These are phyloP conservation scores for Trichoderma oligosporum DNA, from an alignment of 2,329 filamentous ascomycete genomes.

Conservation along the genomic window DNA sequence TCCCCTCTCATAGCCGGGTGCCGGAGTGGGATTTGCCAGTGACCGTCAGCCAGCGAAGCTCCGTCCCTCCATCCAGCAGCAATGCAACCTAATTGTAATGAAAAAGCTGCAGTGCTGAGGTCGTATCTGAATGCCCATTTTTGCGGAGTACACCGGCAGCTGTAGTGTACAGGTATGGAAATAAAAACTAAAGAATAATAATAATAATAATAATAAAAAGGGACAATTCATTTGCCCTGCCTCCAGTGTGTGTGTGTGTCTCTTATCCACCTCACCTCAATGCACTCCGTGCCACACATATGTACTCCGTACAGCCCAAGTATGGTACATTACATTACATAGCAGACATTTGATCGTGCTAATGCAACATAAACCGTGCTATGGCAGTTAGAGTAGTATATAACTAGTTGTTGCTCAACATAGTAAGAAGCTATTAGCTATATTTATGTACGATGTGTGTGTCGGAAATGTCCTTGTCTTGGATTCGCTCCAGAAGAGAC, in stretches of 20 bases:
- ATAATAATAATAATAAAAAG: no score
- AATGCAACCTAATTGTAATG: slow-evolving; percentile 17
- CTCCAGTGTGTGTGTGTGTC: background rate
- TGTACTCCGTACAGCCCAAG: background rate
- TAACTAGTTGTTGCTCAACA: background rate
- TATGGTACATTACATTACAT: background rate
- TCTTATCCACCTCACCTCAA: slow-evolving; percentile 2
- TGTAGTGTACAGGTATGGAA: no score
- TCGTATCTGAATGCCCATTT: slow-evolving; percentile 13
- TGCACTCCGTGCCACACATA: slow-evolving; percentile 1
- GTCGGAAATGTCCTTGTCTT: no score
- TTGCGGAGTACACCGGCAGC: slow-evolving; percentile 15
- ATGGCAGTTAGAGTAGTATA: background rate
- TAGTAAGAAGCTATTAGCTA: background rate
- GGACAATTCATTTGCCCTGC: slow-evolving; percentile 8
- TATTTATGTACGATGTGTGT: no score
- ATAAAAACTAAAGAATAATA: no score
- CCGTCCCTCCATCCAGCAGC: background rate
- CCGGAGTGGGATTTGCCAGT: slow-evolving; percentile 8
- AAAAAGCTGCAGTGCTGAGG: slow-evolving; percentile 5
- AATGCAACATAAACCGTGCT: slow-evolving; percentile 7
- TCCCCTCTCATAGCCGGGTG: slow-evolving; percentile 10
- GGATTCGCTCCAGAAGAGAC: background rate
- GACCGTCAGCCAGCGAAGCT: slow-evolving; percentile 5
- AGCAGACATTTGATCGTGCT: background rate